Conservation (phyloP, 805 yeast species). For the Wickerhamomyces bovis region DNA sequence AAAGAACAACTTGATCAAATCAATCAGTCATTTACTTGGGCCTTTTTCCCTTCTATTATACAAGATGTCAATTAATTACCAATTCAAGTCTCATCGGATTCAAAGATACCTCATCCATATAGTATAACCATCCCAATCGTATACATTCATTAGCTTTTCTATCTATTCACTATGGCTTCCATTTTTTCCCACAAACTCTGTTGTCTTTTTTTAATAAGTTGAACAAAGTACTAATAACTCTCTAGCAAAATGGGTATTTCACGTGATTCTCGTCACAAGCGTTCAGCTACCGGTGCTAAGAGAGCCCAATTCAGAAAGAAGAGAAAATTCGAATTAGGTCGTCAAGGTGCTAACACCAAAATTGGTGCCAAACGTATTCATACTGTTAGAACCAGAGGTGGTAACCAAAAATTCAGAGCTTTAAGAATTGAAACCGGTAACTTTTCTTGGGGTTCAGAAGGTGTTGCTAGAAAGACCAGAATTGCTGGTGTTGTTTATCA, state of each 20-base stretch:
- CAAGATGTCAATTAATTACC: too few relatives aligned
- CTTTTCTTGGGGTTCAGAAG: constrained; percentile 99
- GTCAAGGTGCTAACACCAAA: constrained; percentile 99
- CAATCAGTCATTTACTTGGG: too few relatives aligned
- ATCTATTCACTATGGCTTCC: too few relatives aligned
- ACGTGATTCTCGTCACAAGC: constrained; percentile 99
- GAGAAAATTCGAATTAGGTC: constrained; percentile 99
- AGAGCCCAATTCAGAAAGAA: constrained; percentile 99
- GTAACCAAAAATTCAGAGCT: constrained; percentile 99
- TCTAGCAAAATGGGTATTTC: constrained; percentile 97
- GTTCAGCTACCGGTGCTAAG: constrained; percentile 99
- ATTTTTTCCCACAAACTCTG: not conserved
- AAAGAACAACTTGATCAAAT: too few relatives aligned
- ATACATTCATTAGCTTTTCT: too few relatives aligned
- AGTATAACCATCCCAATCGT: too few relatives aligned
- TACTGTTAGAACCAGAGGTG: constrained; percentile 99
- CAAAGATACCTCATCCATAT: too few relatives aligned
- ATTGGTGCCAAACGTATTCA: constrained; percentile 99
- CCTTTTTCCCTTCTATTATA: too few relatives aligned
- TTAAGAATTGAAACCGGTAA: constrained; percentile 98
- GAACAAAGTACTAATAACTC: constrained; percentile 13
- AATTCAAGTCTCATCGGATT: too few relatives aligned
- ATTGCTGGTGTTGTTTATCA: constrained; percentile 96
- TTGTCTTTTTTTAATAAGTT: too few relatives aligned
- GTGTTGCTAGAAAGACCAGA: constrained; percentile 98